Conservation (phyloP, 225 moss, liverwort and hornwort genomes). For the Physcomitrium patens region DNA sequence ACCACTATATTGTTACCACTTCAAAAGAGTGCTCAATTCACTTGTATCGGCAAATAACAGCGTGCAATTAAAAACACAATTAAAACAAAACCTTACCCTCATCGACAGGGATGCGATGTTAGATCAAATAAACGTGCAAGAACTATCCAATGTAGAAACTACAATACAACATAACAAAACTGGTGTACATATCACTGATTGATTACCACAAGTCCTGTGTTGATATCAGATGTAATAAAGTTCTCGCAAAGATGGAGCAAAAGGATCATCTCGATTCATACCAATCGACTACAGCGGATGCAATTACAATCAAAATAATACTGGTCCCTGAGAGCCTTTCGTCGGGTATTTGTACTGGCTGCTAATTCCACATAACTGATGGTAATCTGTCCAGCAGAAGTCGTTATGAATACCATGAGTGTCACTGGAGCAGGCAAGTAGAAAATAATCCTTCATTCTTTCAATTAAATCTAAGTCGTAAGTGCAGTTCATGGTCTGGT, state of each 20-base stretch:
- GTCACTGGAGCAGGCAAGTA: conserved; percentile 2
- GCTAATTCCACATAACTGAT: conserved; percentile 67
- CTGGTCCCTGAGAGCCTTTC: conserved; percentile 59
- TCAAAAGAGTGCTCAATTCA: background rate
- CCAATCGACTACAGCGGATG: conserved; percentile 48
- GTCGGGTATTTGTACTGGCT: conserved; percentile 48
- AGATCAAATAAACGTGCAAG: background rate
- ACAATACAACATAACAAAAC: background rate
- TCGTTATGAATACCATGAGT: conserved; percentile 15
- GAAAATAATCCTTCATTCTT: background rate
- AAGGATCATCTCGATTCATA: conserved; percentile 14
- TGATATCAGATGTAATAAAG: conserved; percentile 13
- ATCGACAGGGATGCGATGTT: background rate
- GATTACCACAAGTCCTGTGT: background rate
- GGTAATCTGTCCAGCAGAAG: conserved; percentile 45
- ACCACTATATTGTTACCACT: conserved; percentile 22
- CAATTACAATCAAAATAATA: conserved; percentile 65
- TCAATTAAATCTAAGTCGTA: conserved; percentile 5
- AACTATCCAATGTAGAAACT: background rate
- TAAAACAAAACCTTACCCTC: conserved; percentile 12
- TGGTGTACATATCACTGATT: conserved; percentile 10
- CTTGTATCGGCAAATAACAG: background rate
- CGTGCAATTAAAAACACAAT: background rate
- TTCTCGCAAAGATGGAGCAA: conserved; percentile 15
- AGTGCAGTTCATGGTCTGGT: conserved; percentile 21